Conservation (phyloP, 371 early-diverging fungal species). For the Saksenaea oblongispora region DNA sequence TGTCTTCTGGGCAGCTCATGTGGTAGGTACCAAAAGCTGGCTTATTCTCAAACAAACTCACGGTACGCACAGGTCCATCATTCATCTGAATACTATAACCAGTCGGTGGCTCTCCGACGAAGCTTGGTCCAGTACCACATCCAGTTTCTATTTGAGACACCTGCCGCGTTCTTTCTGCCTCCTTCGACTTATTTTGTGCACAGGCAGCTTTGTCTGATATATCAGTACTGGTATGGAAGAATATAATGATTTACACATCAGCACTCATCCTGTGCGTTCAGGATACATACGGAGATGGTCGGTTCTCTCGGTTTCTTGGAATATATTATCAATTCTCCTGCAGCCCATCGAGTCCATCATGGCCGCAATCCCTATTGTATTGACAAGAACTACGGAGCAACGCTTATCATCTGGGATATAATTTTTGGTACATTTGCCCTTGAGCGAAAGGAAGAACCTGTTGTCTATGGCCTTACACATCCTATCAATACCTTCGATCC, state of each 20-base stretch:
- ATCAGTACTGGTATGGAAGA: slow-evolving; percentile 40
- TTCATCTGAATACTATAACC: slow-evolving; percentile 51
- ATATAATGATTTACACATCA: no score
- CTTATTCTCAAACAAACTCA: background rate
- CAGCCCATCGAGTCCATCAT: slow-evolving; percentile 59
- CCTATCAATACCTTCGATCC: slow-evolving; percentile 61
- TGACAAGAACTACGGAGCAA: slow-evolving; percentile 61
- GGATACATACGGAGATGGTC: background rate
- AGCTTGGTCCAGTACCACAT: slow-evolving; percentile 41
- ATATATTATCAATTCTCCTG: slow-evolving; percentile 60
- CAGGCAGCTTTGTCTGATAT: slow-evolving; percentile 42
- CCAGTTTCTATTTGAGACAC: slow-evolving; percentile 22
- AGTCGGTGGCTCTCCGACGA: slow-evolving; percentile 49
- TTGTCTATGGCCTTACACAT: slow-evolving; percentile 54
- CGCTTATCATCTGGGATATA: slow-evolving; percentile 62
- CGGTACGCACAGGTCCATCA: slow-evolving; percentile 18
- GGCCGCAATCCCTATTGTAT: slow-evolving; percentile 63
- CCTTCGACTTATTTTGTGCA: slow-evolving; percentile 49
- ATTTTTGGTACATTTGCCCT: slow-evolving; percentile 58
- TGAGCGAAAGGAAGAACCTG: slow-evolving; percentile 48
- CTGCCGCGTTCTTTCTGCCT: slow-evolving; percentile 40
- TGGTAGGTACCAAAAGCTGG: slow-evolving; percentile 21
- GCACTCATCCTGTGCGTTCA: background rate
- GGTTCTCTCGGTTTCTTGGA: slow-evolving; percentile 46
- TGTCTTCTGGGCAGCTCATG: slow-evolving; percentile 53